These are phyloP conservation scores for Phytophthora megakarya DNA, from an alignment of 352 stramenopile genomes.

Conservation along the genomic window DNA sequence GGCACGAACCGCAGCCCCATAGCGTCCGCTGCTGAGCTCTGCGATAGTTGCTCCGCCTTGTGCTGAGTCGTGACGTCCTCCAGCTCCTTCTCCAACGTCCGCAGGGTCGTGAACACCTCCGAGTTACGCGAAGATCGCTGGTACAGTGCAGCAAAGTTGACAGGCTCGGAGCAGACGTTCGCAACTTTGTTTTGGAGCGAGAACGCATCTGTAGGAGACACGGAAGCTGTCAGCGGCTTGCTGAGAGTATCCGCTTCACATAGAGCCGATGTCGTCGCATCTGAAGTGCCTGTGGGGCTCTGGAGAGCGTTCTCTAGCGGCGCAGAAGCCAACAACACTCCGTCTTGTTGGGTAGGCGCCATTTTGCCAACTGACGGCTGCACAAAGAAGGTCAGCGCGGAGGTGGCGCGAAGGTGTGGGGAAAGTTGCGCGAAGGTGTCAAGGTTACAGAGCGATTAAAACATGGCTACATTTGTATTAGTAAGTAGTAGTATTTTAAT, in stretches of 20 bases:
- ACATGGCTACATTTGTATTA: slow-evolving; percentile 25
- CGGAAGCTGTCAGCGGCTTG: slow-evolving; percentile 11
- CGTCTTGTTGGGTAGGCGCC: slow-evolving; percentile 34
- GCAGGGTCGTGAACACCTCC: slow-evolving; percentile 57
- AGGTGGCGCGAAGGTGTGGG: slow-evolving; percentile 25
- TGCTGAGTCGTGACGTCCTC: slow-evolving; percentile 46
- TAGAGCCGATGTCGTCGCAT: background rate
- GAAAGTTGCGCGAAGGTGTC: too few relatives aligned
- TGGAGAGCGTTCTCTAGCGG: slow-evolving; percentile 8
- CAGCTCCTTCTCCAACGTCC: slow-evolving; percentile 64
- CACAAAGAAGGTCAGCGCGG: background rate
- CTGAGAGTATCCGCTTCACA: background rate
- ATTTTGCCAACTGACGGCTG: slow-evolving; percentile 34
- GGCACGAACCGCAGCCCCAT: slow-evolving; percentile 42
- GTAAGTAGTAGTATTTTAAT: too few relatives aligned
- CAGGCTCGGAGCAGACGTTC: slow-evolving; percentile 2
- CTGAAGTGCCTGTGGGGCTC: slow-evolving; percentile 5
- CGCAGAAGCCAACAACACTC: slow-evolving; percentile 19
- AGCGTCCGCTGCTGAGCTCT: slow-evolving; percentile 17
- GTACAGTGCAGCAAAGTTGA: slow-evolving; percentile 70
- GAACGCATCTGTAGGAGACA: slow-evolving; percentile 31
- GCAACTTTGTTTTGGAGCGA: slow-evolving; percentile 14
- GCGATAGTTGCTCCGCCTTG: slow-evolving; percentile 30
- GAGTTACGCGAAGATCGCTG: slow-evolving; percentile 58
- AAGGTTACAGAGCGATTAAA: too few relatives aligned